Conservation (phyloP, 305 asterid species). For the Solanum chacoense region DNA sequence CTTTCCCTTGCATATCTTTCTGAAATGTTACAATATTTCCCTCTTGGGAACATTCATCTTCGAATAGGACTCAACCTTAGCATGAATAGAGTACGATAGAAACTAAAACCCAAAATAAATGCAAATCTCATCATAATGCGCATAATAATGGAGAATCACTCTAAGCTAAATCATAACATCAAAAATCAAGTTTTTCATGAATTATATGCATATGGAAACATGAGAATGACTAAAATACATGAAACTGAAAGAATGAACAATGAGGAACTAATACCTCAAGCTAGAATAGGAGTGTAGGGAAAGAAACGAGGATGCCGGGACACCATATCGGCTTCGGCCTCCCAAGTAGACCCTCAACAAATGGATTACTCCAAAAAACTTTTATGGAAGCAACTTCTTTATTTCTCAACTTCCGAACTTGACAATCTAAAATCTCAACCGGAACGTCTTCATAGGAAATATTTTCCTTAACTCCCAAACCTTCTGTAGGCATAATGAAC, state of each 20-base stretch:
- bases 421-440: neutral
- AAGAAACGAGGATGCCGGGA: neutral
- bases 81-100: neutral
- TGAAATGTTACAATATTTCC: neutral
- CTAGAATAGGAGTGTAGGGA: neutral
- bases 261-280: neutral
- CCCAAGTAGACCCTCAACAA: neutral
- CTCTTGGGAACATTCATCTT: neutral
- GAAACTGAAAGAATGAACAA: neutral
- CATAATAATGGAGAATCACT: neutral
- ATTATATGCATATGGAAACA: neutral
- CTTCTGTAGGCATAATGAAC: neutral
- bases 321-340: neutral
- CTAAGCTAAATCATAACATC: neutral
- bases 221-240: neutral
- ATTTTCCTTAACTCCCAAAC: neutral
- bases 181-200: neutral
- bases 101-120: neutral
- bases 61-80: neutral
- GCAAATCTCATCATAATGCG: neutral
- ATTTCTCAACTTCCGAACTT: neutral
- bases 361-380: neutral
- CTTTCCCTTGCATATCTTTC: neutral
- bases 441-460: neutral
- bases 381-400: neutral